Conservation (phyloP, 2,329 filamentous ascomycete genomes). For the Aspergillus aculeatinus region DNA sequence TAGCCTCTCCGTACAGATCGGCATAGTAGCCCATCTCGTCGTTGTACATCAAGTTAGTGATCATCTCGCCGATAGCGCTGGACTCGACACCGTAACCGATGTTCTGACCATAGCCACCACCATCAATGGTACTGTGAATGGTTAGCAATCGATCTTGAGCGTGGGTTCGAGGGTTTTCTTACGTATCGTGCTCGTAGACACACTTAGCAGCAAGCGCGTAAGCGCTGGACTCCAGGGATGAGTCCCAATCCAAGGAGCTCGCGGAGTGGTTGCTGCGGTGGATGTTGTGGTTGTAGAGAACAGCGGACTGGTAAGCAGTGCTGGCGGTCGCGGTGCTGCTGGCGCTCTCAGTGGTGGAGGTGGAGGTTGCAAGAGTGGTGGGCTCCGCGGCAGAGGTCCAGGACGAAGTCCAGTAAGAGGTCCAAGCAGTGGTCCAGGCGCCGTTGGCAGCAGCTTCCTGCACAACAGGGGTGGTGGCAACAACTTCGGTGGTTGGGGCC, state of each 20-base stretch:
- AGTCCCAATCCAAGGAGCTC: conserved; percentile 63
- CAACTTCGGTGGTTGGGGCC: background rate
- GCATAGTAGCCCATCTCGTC: conserved; percentile 64
- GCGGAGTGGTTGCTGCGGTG: conserved; percentile 82
- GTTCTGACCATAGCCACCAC: conserved; percentile 83
- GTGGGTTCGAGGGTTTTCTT: conserved; percentile 27
- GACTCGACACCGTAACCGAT: conserved; percentile 67
- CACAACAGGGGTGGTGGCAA: background rate
- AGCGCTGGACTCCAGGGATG: conserved; percentile 64
- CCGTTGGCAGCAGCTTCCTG: background rate
- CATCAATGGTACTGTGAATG: conserved; percentile 48
- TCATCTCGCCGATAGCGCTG: conserved; percentile 63
- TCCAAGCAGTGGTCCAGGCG: conserved; percentile 15
- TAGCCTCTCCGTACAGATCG: conserved; percentile 57
- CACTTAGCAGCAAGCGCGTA: conserved; percentile 64
- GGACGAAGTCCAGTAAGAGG: conserved; percentile 14
- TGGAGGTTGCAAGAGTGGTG: conserved; percentile 17
- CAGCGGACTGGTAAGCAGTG: conserved; percentile 19
- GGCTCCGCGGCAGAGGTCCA: conserved; percentile 10
- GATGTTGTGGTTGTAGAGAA: conserved; percentile 75
- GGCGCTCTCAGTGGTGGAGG: conserved; percentile 6
- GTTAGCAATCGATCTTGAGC: conserved; percentile 4
- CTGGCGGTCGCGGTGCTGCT: conserved; percentile 17
- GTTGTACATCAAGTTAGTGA: conserved; percentile 88
- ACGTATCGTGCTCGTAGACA: conserved; percentile 74